Evolutionary conservation across 805 yeast species (phyloP).

Genomic region (Allodekkera sacchari): DNA sequence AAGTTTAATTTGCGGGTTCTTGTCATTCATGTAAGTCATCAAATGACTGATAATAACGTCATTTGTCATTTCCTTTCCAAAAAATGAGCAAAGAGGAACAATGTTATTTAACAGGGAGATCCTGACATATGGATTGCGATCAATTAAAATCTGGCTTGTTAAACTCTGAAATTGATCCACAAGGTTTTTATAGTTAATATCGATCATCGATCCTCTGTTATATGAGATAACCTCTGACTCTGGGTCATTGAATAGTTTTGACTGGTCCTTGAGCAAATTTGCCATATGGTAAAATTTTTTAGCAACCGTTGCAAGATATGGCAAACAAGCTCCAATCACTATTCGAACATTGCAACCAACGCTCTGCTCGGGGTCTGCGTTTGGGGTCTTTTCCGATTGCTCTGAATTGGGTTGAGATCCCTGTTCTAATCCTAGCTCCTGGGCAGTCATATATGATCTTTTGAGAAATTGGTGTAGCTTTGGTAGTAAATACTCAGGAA

Average conservation of each 20-base stretch:
- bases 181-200: conserved; percentile 34
- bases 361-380: too few relatives aligned
- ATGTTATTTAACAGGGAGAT: conserved; percentile 63
- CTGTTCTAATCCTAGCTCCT: conserved; percentile 4
- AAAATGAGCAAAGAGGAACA: conserved; percentile 68
- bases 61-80: conserved; percentile 82
- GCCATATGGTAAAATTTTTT: conserved; percentile 57
- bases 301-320: conserved; percentile 61
- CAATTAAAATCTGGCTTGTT: conserved; percentile 60
- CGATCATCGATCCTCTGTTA: conserved; percentile 25
- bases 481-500: conserved; percentile 79
- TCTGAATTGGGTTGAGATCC: background rate
- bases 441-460: conserved; percentile 27
- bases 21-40: conserved; percentile 84
- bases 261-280: conserved; percentile 32
- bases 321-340: conserved; percentile 65
- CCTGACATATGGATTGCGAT: conserved; percentile 55
- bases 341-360: conserved; percentile 46
- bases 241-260: conserved; percentile 27
- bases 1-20: conserved; percentile 55
- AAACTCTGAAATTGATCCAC: conserved; percentile 55
- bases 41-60: conserved; percentile 85
- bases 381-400: conserved; percentile 1
- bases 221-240: conserved; percentile 34
- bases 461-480: conserved; percentile 40